phyloP scores from a whole-genome alignment of 2,329 filamentous ascomycete genomes.

The Pseudogymnoascus sp. region DNA sequence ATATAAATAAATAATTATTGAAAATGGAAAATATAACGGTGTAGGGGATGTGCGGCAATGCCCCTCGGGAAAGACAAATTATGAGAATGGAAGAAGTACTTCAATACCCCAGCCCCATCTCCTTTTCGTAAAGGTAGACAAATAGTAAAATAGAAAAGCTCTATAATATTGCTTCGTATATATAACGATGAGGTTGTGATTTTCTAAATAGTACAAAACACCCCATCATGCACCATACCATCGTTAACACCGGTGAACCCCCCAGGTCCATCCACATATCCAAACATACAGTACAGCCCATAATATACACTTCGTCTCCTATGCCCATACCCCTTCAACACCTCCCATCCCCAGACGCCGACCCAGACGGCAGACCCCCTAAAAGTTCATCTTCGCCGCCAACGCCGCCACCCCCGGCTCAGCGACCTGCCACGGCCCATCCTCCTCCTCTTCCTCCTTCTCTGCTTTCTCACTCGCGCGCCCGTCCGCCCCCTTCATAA shows the following conservation, averaged over 20 bases:
- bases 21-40: not conserved
- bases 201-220: not conserved
- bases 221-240: not conserved
- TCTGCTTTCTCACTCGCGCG: constrained; percentile 8
- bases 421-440: constrained; percentile 15
- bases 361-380: not conserved
- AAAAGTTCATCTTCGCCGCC: constrained; percentile 7
- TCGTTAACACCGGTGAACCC: not conserved
- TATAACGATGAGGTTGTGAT: not conserved
- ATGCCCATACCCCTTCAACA: not conserved
- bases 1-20: not conserved
- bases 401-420: constrained; percentile 23
- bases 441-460: constrained; percentile 11
- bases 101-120: not conserved
- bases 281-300: not conserved
- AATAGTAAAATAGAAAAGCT: not conserved
- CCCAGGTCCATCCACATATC: not conserved
- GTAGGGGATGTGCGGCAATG: not conserved
- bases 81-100: not conserved
- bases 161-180: not conserved
- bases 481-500: not conserved
- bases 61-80: not conserved
- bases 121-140: not conserved
- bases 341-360: not conserved
- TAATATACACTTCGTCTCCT: not conserved